Conservation (phyloP, 495 filamentous ascomycete genomes). For the Penicillium roqueforti region DNA sequence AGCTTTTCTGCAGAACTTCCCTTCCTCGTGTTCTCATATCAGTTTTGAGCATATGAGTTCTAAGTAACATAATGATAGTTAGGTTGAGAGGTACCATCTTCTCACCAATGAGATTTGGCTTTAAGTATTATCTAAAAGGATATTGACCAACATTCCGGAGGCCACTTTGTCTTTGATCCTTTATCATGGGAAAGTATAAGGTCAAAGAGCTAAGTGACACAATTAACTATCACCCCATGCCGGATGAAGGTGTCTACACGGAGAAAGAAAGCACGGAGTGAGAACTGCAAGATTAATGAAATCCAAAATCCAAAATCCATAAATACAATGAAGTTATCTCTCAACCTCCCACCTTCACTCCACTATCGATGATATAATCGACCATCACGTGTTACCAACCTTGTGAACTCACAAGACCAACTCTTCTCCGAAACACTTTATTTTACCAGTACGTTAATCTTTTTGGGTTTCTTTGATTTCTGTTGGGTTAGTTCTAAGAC, state of each 20-base stretch:
- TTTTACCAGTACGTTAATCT: background rate
- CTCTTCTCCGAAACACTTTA: background rate
- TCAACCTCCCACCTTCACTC: constrained; percentile 11
- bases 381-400: constrained; percentile 20
- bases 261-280: background rate
- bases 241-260: background rate
- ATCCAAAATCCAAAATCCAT: background rate
- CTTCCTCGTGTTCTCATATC: no score
- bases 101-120: background rate
- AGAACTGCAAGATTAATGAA: background rate
- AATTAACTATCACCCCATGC: background rate
- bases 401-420: background rate
- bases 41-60: no score
- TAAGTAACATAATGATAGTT: background rate
- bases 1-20: background rate
- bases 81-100: background rate
- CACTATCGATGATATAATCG: constrained; percentile 28
- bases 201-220: background rate
- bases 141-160: background rate
- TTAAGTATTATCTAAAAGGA: background rate
- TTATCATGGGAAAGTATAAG: background rate
- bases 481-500: background rate
- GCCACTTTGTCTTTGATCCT: background rate
- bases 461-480: background rate
- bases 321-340: background rate